A percentile compares a stretch with the other conserved stretches of the same genome.
phyloP scores from a whole-genome alignment of 495 filamentous ascomycete genomes.

The Penicillium flavigenum region DNA sequence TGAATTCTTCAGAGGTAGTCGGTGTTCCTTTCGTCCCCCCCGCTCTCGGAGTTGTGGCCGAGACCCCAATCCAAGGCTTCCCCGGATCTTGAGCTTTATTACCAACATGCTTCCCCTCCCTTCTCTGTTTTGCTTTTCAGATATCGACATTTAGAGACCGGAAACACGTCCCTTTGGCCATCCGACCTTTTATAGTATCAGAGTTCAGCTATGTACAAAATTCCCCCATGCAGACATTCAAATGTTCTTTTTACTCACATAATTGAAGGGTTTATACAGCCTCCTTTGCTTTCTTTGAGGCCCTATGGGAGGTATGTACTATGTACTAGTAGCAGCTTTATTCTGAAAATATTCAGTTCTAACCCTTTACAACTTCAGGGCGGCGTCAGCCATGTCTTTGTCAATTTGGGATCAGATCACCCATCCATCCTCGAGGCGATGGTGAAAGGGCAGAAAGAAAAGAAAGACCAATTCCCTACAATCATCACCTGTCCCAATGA shows the following conservation, averaged over 20 bases:
- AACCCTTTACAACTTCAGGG: conserved; percentile 48
- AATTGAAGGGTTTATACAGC: conserved; percentile 60
- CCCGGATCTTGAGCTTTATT: conserved; percentile 10
- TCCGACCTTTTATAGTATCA: not conserved
- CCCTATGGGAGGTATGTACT: conserved; percentile 67
- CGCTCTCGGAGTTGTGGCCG: conserved; percentile 18
- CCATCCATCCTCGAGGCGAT: conserved; percentile 95
- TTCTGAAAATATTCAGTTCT: too few relatives aligned
- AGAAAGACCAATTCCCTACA: conserved; percentile 67
- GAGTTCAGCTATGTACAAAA: conserved; percentile 15
- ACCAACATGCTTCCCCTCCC: not conserved
- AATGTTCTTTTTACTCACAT: conserved; percentile 8
- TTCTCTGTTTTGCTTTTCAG: not conserved
- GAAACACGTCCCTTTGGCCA: not conserved
- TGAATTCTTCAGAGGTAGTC: not conserved
- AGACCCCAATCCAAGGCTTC: conserved; percentile 6
- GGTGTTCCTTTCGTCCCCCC: conserved; percentile 9
- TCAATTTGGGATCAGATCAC: conserved; percentile 94
- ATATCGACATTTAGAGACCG: not conserved
- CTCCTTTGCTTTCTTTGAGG: conserved; percentile 91
- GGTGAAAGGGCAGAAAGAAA: conserved; percentile 76
- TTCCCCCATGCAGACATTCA: not conserved
- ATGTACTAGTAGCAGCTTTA: not conserved
- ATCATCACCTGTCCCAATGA: conserved; percentile 96
- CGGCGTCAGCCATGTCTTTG: conserved; percentile 86